A percentile compares a stretch with the other conserved stretches of the same genome.
Conservation (phyloP, 75 land plant species). For the Pseudotsuga menziesii region DNA sequence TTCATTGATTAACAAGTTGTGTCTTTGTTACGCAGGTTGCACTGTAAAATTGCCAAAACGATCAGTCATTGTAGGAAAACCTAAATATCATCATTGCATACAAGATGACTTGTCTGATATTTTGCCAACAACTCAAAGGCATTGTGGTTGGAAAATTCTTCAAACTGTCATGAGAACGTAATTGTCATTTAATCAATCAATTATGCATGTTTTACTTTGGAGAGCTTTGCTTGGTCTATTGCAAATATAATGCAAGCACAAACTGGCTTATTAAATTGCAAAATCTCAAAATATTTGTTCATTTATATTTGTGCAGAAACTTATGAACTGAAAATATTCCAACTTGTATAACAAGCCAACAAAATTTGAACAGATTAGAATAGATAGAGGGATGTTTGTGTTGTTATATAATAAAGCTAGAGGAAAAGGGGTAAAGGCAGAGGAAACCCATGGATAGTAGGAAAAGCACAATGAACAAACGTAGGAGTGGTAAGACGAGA, state of each 20-base stretch:
- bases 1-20: neutral
- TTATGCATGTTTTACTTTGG: neutral
- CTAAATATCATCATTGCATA: slow-evolving; percentile 95
- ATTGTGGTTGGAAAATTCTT: slow-evolving; percentile 71
- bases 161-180: slow-evolving; percentile 53
- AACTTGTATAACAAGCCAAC: neutral
- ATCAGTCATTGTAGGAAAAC: slow-evolving; percentile 24
- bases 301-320: no score
- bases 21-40: neutral
- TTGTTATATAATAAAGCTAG: neutral
- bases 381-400: neutral
- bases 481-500: no score
- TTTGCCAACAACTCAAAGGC: slow-evolving; percentile 67
- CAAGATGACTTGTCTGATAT: slow-evolving; percentile 69
- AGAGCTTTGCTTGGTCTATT: neutral
- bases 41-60: neutral
- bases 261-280: neutral
- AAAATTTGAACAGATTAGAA: neutral
- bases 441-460: neutral
- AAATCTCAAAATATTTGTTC: neutral
- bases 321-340: no score
- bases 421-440: neutral
- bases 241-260: neutral
- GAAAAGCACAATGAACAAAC: neutral
- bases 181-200: neutral